Evolutionary conservation across 2,329 filamentous ascomycete genomes (phyloP), one percentile per base, ranked within the genome.

Genomic region (Xylariaceae sp.): DNA sequence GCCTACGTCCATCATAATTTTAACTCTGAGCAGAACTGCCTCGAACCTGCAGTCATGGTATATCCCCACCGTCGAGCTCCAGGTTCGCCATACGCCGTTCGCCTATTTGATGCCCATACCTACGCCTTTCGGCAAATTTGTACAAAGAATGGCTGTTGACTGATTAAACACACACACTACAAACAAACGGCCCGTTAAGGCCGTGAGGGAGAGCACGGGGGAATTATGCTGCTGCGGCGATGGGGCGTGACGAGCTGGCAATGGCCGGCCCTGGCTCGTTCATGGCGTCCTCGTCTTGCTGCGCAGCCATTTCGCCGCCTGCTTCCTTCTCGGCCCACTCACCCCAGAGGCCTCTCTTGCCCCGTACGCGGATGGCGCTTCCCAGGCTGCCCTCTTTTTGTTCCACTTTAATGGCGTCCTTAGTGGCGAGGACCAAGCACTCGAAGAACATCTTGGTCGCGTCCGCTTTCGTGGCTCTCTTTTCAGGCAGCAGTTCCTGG

Each of bases 401-500:
- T 68, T 97, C 93, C 22, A 97, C 90, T 73, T 96, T 96, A 73
- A 99, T 89, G 28, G 94, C 94, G 68, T 99, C 94, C 75, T 99
- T 99, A 40, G 94, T 99, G 5, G 93, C 94, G 43, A 99, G 80
- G 3, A 99, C 94, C 19, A 99, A 79, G 49, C 94, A 87, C 73
- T 99, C 94, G 64, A 99, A 99, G 76, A 99, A 99, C 91, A 99
- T 97, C 79, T 97, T 97, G 41, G 94, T 99, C 0, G 94, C 94
- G 64, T 97, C 94, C 9, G 88, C 88, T 70, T 90, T 89, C 60
- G 82, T 90, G 1, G 93, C 93, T 55, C 81, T 82, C 58, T 79
- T 75, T 71, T 96, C 90, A 0, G 94, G 94, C 33, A 97, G 80
- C 44, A 99, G 80, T 52, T 96, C 88, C 64, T 97, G 93, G 78